phyloP scores from a whole-genome alignment of 1,139 yeast species.

The Saccharomyces hybrid region DNA sequence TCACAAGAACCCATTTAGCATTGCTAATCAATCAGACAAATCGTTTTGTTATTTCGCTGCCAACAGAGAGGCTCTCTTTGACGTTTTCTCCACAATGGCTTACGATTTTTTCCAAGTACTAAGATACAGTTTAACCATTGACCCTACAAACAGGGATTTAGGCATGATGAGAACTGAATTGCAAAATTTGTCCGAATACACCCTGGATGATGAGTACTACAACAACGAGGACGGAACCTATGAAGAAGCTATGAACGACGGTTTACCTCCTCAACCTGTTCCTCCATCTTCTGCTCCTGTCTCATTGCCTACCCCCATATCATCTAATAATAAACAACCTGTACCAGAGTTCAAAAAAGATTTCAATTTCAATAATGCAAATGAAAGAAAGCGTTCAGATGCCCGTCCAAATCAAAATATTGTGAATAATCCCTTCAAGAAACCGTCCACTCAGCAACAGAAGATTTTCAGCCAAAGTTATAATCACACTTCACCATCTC shows the following conservation, averaged over 20 bases:
- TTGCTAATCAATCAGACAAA: constrained; percentile 82
- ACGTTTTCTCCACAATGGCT: constrained; percentile 84
- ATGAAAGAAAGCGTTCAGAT: neutral
- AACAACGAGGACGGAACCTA: constrained; percentile 32
- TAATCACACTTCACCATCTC: neutral
- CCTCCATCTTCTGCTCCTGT: constrained; percentile 22
- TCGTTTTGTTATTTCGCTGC: constrained; percentile 80
- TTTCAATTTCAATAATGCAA: constrained; percentile 2
- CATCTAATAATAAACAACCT: constrained; percentile 11
- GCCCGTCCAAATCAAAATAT: neutral
- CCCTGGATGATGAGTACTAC: constrained; percentile 73
- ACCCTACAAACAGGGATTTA: constrained; percentile 78
- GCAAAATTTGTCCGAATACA: constrained; percentile 54
- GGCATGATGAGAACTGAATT: constrained; percentile 53
- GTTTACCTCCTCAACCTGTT: neutral
- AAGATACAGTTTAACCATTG: constrained; percentile 70
- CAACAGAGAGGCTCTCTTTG: constrained; percentile 83
- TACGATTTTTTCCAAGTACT: constrained; percentile 78
- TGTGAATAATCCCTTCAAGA: neutral
- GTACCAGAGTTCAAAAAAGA: constrained; percentile 9
- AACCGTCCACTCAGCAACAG: neutral
- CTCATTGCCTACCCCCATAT: constrained; percentile 20
- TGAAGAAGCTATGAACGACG: constrained; percentile 24
- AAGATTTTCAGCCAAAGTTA: neutral
- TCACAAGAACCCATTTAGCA: constrained; percentile 82